Evolutionary conservation across 2,329 filamentous ascomycete genomes (phyloP).

Genomic region (Pestalotiopsis sp.): DNA sequence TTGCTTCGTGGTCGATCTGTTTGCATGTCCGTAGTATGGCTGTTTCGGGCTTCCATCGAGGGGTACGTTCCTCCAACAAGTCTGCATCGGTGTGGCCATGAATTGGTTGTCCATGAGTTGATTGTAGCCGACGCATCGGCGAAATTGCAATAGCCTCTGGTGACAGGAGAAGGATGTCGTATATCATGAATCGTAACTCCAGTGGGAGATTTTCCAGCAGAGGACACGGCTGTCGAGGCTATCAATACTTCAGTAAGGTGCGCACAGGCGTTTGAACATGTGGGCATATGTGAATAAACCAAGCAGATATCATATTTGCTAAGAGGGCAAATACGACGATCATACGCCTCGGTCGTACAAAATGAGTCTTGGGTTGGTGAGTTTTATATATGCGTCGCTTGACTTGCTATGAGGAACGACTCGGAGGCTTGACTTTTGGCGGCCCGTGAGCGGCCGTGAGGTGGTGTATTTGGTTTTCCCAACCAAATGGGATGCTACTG

Average conservation of each 20-base stretch:
- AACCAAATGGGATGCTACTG: too few species aligned
- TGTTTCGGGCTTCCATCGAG: constrained; percentile 22
- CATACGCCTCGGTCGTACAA: too few species aligned
- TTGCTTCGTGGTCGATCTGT: constrained; percentile 32
- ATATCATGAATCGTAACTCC: constrained; percentile 32
- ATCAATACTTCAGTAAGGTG: background rate
- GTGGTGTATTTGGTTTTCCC: too few species aligned
- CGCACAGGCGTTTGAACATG: background rate
- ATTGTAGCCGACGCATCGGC: constrained; percentile 14
- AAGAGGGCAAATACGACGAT: too few species aligned
- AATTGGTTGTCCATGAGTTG: background rate
- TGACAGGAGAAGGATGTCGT: constrained; percentile 24
- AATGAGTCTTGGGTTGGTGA: too few species aligned
- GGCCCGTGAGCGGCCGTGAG: too few species aligned
- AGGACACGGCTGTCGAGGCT: background rate
- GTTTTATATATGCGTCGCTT: too few species aligned
- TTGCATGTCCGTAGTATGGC: constrained; percentile 32
- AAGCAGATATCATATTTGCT: background rate
- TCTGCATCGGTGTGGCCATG: too few species aligned
- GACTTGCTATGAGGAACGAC: too few species aligned
- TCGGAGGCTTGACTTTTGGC: too few species aligned
- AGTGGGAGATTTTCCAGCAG: constrained; percentile 29
- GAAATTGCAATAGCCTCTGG: constrained; percentile 18
- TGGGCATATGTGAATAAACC: background rate
- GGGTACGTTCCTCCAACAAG: too few species aligned